Evolutionary conservation across 768 basidiomycete genomes (phyloP).

Genomic region (Ramaria rubella): DNA sequence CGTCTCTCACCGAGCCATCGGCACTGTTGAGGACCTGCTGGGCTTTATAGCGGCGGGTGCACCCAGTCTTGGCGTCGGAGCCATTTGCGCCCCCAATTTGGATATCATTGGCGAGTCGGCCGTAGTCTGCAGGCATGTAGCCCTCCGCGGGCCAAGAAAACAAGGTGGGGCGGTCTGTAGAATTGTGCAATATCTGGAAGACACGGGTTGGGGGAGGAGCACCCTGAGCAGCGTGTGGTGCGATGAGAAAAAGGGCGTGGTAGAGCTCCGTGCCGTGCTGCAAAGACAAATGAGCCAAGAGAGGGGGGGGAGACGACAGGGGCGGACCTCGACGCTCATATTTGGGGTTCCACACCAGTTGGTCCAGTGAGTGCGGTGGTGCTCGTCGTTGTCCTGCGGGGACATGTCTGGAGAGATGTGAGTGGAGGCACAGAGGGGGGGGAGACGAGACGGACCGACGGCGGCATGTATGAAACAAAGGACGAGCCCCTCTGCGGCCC

Average conservation of each 20-base stretch:
- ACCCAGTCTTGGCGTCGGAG: slow-evolving; percentile 77
- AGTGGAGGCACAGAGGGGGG: not conserved
- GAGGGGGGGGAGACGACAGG: not conserved
- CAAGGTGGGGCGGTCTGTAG: slow-evolving; percentile 48
- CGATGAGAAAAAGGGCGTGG: slow-evolving; percentile 47
- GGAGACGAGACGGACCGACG: slow-evolving; percentile 44
- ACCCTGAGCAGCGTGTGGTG: slow-evolving; percentile 35
- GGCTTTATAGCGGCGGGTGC: slow-evolving; percentile 77
- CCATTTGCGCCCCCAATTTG: slow-evolving; percentile 45
- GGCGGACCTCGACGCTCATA: slow-evolving; percentile 34
- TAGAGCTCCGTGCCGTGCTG: slow-evolving; percentile 57
- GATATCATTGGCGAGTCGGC: slow-evolving; percentile 60
- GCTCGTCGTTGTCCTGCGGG: slow-evolving; percentile 67
- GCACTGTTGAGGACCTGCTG: slow-evolving; percentile 46
- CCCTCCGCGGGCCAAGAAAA: slow-evolving; percentile 73
- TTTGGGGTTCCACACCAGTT: slow-evolving; percentile 83
- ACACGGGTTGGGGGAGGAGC: slow-evolving; percentile 39
- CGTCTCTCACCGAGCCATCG: slow-evolving; percentile 51
- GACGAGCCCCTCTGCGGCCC: slow-evolving; percentile 80
- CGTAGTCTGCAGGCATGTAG: slow-evolving; percentile 33
- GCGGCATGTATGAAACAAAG: slow-evolving; percentile 85
- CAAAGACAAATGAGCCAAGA: not conserved
- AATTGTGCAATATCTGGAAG: slow-evolving; percentile 72
- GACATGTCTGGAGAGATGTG: slow-evolving; percentile 26
- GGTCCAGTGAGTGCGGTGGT: slow-evolving; percentile 67